These are phyloP conservation scores for Batkoa obscura DNA, from an alignment of 371 early-diverging fungal genomes.

Conservation along the genomic window DNA sequence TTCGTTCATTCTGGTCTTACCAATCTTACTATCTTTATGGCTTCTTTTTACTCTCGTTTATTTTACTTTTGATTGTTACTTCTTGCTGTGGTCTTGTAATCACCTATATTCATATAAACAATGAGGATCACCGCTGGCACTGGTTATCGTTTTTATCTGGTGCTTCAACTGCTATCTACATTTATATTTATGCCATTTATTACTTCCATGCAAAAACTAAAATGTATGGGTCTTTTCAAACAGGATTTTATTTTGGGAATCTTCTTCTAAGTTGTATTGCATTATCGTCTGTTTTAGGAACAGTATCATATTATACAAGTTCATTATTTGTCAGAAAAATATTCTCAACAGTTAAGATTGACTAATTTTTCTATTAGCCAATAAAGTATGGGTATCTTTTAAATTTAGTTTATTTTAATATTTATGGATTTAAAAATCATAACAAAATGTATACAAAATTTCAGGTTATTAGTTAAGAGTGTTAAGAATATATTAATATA, in stretches of 20 bases:
- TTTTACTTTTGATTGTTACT: conserved; percentile 45
- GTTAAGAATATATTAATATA: too few relatives aligned
- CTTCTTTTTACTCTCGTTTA: conserved; percentile 52
- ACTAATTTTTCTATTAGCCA: too few relatives aligned
- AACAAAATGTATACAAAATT: too few relatives aligned
- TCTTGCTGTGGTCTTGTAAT: conserved; percentile 60
- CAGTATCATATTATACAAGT: too few relatives aligned
- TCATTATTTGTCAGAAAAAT: too few relatives aligned
- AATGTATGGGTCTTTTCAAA: conserved; percentile 17
- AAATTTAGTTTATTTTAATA: too few relatives aligned
- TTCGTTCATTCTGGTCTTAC: conserved; percentile 69
- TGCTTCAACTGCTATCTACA: conserved; percentile 54
- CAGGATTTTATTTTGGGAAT: background rate
- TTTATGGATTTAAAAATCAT: too few relatives aligned
- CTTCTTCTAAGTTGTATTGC: too few relatives aligned
- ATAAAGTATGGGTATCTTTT: too few relatives aligned
- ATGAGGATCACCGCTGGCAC: conserved; percentile 76
- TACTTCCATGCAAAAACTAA: conserved; percentile 53
- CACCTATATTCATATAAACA: conserved; percentile 58
- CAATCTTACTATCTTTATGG: conserved; percentile 74
- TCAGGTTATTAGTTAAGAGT: too few relatives aligned
- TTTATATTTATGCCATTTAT: conserved; percentile 62
- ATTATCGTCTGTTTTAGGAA: too few relatives aligned
- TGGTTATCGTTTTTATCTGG: conserved; percentile 64
- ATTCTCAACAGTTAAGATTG: too few relatives aligned